These are phyloP conservation scores for Cladosporium cucumerinum DNA, from an alignment of 2,329 filamentous ascomycete species.

Conservation along the genomic window DNA sequence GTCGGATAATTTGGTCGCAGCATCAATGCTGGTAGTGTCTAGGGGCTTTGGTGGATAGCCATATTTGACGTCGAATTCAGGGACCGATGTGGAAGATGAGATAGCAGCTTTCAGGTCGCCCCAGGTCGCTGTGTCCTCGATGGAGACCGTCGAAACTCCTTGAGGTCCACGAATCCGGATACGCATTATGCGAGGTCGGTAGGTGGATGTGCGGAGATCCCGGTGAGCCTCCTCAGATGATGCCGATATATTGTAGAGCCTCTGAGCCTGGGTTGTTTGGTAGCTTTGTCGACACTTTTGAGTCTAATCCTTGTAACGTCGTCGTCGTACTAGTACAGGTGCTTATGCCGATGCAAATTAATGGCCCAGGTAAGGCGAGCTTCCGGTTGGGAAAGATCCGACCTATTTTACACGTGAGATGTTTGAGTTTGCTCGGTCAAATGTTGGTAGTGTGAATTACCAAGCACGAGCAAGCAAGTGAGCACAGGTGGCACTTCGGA, in stretches of 20 bases:
- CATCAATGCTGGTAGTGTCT: slow-evolving; percentile 53
- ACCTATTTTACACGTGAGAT: not conserved
- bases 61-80: slow-evolving; percentile 72
- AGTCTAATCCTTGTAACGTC: not conserved
- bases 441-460: not conserved
- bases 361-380: not conserved
- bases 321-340: not conserved
- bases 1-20: slow-evolving; percentile 50
- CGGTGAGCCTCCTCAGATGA: not conserved
- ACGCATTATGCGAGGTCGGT: slow-evolving; percentile 53
- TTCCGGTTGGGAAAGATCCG: not conserved
- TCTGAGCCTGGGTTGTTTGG: too few species aligned
- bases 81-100: slow-evolving; percentile 60
- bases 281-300: too few species aligned
- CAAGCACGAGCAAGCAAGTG: not conserved
- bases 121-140: slow-evolving; percentile 66
- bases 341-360: not conserved
- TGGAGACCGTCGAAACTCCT: slow-evolving; percentile 66
- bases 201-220: not conserved
- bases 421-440: not conserved
- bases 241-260: not conserved
- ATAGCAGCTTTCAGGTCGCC: slow-evolving; percentile 60
- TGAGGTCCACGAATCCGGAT: slow-evolving; percentile 72
- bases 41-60: slow-evolving; percentile 77
- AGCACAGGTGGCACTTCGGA: slow-evolving; percentile 2